These are phyloP conservation scores for Otatea glauca DNA, from an alignment of 176 grass and related monocot species.

Conservation along the genomic window DNA sequence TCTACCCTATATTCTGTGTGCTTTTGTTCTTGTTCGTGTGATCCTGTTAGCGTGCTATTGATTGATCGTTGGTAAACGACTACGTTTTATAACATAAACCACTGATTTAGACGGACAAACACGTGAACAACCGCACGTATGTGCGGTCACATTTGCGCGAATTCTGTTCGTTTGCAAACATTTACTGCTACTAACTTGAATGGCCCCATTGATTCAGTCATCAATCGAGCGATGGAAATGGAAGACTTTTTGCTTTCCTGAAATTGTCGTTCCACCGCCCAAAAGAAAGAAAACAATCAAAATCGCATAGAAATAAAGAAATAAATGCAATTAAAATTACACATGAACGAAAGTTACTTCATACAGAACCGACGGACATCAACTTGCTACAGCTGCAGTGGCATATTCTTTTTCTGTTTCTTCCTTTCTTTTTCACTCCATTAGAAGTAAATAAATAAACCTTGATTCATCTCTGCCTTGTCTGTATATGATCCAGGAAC, in stretches of 20 bases:
- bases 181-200: neutral
- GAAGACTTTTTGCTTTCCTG: neutral
- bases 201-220: neutral
- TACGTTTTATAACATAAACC: no score
- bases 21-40: no score
- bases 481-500: neutral
- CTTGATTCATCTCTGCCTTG: neutral
- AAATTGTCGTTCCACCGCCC: neutral
- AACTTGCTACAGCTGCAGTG: neutral
- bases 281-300: neutral
- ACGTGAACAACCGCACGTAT: neutral
- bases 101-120: neutral
- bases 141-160: neutral
- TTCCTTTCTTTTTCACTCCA: conserved; percentile 17
- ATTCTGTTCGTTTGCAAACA: neutral
- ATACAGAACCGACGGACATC: neutral
- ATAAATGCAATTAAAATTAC: neutral
- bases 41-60: no score
- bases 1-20: no score
- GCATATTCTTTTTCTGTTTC: neutral
- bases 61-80: no score
- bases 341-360: neutral
- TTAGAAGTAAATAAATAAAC: neutral
- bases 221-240: neutral
- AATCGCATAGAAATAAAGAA: neutral